These are phyloP conservation scores for Phialocephala sp. DNA, from an alignment of 2,329 filamentous ascomycete genomes.

Conservation along the genomic window DNA sequence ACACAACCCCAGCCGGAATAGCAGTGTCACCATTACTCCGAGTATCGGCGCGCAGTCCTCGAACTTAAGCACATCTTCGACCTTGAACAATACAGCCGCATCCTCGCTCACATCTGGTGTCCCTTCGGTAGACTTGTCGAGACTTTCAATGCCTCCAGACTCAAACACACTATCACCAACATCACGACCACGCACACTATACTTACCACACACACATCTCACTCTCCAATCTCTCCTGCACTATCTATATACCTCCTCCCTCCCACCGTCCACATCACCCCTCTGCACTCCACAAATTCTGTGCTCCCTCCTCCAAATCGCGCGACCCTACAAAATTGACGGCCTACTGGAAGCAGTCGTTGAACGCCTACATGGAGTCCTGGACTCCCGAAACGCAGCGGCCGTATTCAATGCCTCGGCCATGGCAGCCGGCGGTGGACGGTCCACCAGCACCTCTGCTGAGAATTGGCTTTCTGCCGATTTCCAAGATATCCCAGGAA, in stretches of 20 bases:
- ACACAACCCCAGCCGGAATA: slow-evolving; percentile 71
- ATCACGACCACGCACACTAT: slow-evolving; percentile 82
- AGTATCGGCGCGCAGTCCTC: slow-evolving; percentile 57
- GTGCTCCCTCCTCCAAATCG: slow-evolving; percentile 91
- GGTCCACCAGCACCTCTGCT: slow-evolving; percentile 66
- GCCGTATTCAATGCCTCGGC: slow-evolving; percentile 98
- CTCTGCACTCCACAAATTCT: slow-evolving; percentile 94
- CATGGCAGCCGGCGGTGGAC: slow-evolving; percentile 94
- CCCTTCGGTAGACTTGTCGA: slow-evolving; percentile 25
- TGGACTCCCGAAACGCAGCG: slow-evolving; percentile 92
- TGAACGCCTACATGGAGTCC: slow-evolving; percentile 83
- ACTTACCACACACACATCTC: slow-evolving; percentile 88
- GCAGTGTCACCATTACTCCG: slow-evolving; percentile 83
- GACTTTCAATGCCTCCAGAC: slow-evolving; percentile 34
- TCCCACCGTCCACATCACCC: slow-evolving; percentile 76
- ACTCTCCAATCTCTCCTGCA: slow-evolving; percentile 91
- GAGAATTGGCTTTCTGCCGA: slow-evolving; percentile 59
- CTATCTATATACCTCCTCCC: slow-evolving; percentile 89
- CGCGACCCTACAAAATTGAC: slow-evolving; percentile 90
- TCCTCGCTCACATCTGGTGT: slow-evolving; percentile 22
- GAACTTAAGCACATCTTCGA: slow-evolving; percentile 55
- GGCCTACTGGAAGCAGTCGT: slow-evolving; percentile 92
- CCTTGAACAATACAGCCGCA: slow-evolving; percentile 45
- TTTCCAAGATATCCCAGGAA: slow-evolving; percentile 42
- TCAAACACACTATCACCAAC: slow-evolving; percentile 28